Evolutionary conservation across 1,139 yeast genomes (phyloP), one percentile per base, ranked within the genome.

Genomic region (Saccharomycopsis hybrid): DNA sequence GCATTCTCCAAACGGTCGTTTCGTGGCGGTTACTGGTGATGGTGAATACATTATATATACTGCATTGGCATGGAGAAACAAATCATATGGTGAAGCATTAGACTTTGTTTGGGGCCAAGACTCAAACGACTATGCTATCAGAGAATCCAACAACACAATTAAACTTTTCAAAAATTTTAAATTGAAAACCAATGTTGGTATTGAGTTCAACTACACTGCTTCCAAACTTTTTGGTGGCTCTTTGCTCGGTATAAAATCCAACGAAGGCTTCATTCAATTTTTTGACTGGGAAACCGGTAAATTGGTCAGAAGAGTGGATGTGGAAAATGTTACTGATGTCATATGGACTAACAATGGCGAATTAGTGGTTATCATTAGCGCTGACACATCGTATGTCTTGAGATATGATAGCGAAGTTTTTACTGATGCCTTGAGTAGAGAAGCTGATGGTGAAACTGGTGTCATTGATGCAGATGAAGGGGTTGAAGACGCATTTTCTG

Each of bases 1-100:
- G 46, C 98, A 92, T 67, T 90, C 97, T 40, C 97, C 97, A 55
- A 92, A 94, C 64, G 99, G 99, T 54, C 82, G 97, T 68, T 92
- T 86, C 65, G 97, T 90, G 40, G 85, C 97, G 29, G 97, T 92
- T 46, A 85, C 94, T 52, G 99, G 99, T 63, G 98, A 94, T 69
- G 97, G 97, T 54, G 98, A 92, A 68, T 92, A 88, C 66, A 88
- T 92, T 60, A 84, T 94, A 52, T 94, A 92, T 70, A 89, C 97
- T 5, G 94, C 98, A 1, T 77, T 94, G 62, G 97, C 97, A 1
- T 92, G 98, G 98, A 81, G 98, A 71, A 89, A 94, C 59, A 92
- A 89, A 69, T 78, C 90, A 47, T 92, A 87, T 66, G 98, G 97
- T 56, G 77, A 80, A 53, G 97, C 96, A 13, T 71, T 81, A 53